phyloP scores from a whole-genome alignment of 2,329 filamentous ascomycete genomes.

The Penicillium sp. region DNA sequence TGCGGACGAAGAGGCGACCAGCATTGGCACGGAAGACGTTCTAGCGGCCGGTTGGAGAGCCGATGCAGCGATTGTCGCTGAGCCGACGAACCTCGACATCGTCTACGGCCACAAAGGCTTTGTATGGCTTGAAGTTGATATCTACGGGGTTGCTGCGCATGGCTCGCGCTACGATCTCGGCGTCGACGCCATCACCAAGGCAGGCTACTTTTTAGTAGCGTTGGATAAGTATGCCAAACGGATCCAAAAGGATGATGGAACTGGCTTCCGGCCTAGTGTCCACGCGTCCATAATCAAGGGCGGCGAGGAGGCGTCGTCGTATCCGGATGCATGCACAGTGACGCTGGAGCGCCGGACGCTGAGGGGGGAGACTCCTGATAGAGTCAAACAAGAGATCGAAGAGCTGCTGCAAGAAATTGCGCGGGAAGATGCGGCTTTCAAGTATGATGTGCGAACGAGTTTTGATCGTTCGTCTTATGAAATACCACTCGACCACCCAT shows the following conservation, averaged over 20 bases:
- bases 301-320: constrained; percentile 51
- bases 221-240: constrained; percentile 40
- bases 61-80: constrained; percentile 44
- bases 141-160: constrained; percentile 33
- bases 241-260: constrained; percentile 21
- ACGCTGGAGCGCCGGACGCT: constrained; percentile 50
- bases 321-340: constrained; percentile 48
- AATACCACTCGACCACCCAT: constrained; percentile 39
- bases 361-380: constrained; percentile 38
- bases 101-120: constrained; percentile 48
- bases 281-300: constrained; percentile 50
- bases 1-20: constrained; percentile 51
- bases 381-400: constrained; percentile 37
- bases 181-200: constrained; percentile 48
- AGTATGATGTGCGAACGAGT: constrained; percentile 36
- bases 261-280: constrained; percentile 28
- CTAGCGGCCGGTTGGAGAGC: constrained; percentile 52
- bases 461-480: constrained; percentile 44
- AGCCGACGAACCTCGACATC: neutral
- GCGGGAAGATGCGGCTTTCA: constrained; percentile 35
- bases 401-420: constrained; percentile 35
- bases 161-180: constrained; percentile 40
- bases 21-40: constrained; percentile 50
- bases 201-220: constrained; percentile 46
- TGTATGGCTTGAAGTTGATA: constrained; percentile 31